These are phyloP conservation scores for Trichoderma citrinoviride DNA, from an alignment of 2,329 filamentous ascomycete species.

Conservation along the genomic window DNA sequence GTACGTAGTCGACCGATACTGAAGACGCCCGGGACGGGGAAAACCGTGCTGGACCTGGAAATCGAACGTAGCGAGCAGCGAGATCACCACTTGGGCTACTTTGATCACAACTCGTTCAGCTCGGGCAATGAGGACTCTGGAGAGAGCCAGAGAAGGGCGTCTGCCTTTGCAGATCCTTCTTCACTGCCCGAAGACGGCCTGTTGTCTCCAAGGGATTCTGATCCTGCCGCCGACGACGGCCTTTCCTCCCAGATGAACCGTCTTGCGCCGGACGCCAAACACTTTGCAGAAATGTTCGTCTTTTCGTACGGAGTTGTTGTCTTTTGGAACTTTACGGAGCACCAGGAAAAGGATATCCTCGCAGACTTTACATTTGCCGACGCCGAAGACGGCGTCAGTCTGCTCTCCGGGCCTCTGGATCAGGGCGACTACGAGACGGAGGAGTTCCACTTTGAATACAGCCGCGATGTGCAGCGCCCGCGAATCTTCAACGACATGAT, in stretches of 20 bases:
- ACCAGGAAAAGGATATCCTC: constrained; percentile 93
- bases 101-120: constrained; percentile 66
- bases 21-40: constrained; percentile 84
- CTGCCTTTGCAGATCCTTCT: constrained; percentile 35
- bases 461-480: constrained; percentile 76
- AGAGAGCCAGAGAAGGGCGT: constrained; percentile 28
- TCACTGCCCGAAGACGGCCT: constrained; percentile 31
- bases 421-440: constrained; percentile 96
- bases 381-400: constrained; percentile 59
- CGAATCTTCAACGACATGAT: constrained; percentile 99
- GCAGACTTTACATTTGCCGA: constrained; percentile 90
- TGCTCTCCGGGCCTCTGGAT: constrained; percentile 75
- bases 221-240: constrained; percentile 40
- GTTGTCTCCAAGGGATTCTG: constrained; percentile 28
- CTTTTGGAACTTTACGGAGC: constrained; percentile 97
- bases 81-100: constrained; percentile 89
- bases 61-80: constrained; percentile 90
- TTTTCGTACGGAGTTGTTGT: constrained; percentile 97
- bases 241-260: constrained; percentile 54
- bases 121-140: constrained; percentile 33
- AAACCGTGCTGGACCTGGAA: constrained; percentile 88
- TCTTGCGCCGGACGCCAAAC: constrained; percentile 67
- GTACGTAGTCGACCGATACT: constrained; percentile 86
- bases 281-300: constrained; percentile 93
- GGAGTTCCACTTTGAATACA: constrained; percentile 98